Base-by-base conservation (phyloP, 1,139 yeast species). In the Nakaseomyces nivariensis region DNA sequence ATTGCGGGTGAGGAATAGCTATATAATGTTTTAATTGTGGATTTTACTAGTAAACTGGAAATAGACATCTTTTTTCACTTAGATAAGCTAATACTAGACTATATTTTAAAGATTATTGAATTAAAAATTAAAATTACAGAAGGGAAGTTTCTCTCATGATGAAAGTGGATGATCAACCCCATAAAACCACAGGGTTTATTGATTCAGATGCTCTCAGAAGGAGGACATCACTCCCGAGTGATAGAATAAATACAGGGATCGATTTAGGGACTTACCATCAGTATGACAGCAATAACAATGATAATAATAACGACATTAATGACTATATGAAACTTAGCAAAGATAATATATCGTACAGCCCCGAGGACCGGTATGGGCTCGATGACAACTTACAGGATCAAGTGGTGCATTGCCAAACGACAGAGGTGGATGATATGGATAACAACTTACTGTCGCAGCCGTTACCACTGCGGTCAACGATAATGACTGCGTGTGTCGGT, bases 401-500 rank as follows among this genome's bases (percentile, higher is more conserved):
- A 11, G 25, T 17, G 11, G 34, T 41, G 25, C 44, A 41, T 11
- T 41, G 44, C 13, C 44, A 25, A 6, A 41, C 44, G 34, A 41
- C 33, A 8, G 44, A 41, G 8, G 34, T 41, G 4, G 11, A 34
- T 67, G 50, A 62, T 4, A 13, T 10, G 5, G 44, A 41, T 59
- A 41, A 50, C 56, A 3, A 61, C 64, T 2, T 57, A 63, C 43
- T 45, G 4, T 26, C 43, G 11, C 43, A 45, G 17, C 47, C 47
- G 29, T 32, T 45, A 27, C 47, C 47, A 11, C 37, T 45, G 52
- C 77, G 79, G 51, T 77, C 84, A 1, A 74, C 81, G 4, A 67
- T 71, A 45, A 78, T 82, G 70, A 85, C 89, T 11, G 64, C 82
- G 42, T 68, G 75, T 22, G 88, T 85, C 5, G 92, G 92, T 50